Conservation (phyloP, 805 yeast species). For the Nakazawaea populi region DNA sequence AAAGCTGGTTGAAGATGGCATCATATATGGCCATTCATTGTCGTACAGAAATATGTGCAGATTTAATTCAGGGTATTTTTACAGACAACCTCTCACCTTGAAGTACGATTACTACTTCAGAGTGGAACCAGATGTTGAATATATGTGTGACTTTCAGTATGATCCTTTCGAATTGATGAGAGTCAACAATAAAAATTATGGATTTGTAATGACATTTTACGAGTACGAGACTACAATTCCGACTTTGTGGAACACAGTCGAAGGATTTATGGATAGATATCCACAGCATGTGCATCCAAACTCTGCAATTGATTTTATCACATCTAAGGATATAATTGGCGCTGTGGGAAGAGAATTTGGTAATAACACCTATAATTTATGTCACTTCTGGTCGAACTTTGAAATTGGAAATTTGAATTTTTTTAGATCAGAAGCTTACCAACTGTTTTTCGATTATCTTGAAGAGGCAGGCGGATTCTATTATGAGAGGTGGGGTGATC, state of each 20-base stretch:
- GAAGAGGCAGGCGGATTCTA: constrained; percentile 73
- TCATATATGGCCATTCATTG: constrained; percentile 58
- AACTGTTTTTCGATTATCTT: constrained; percentile 53
- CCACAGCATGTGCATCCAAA: constrained; percentile 62
- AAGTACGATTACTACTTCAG: constrained; percentile 90
- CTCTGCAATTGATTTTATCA: constrained; percentile 52
- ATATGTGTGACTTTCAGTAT: constrained; percentile 80
- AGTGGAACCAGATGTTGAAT: constrained; percentile 89
- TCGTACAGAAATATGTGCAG: constrained; percentile 93
- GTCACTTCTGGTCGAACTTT: constrained; percentile 88
- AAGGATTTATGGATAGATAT: constrained; percentile 49
- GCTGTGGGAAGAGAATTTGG: constrained; percentile 37
- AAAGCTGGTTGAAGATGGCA: constrained; percentile 37
- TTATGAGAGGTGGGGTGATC: constrained; percentile 94
- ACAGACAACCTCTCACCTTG: constrained; percentile 62
- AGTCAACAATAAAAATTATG: constrained; percentile 72
- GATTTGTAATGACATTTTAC: constrained; percentile 76
- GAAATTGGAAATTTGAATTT: constrained; percentile 70
- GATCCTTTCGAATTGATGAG: constrained; percentile 85
- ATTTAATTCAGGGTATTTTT: constrained; percentile 88
- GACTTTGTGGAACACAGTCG: constrained; percentile 73
- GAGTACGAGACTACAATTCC: constrained; percentile 86
- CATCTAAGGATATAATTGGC: constrained; percentile 44
- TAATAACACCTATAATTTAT: constrained; percentile 62
- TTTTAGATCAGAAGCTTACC: constrained; percentile 62